Conservation (phyloP, 305 asterid genomes). For the Solanum hybrid region DNA sequence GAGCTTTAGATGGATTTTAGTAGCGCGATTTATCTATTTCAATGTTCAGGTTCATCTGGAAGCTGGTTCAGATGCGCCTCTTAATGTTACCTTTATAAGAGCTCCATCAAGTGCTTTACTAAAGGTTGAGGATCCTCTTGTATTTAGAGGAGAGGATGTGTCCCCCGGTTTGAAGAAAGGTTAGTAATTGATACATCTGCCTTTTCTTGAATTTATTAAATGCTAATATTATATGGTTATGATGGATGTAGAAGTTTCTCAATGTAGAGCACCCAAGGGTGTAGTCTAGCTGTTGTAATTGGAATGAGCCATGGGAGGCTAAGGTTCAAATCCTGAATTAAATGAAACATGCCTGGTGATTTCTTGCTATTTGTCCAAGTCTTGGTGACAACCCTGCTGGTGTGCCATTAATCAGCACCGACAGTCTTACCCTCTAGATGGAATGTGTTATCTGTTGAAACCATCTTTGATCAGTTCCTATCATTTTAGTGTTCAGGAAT, state of each 20-base stretch:
- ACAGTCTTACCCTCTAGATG: not conserved
- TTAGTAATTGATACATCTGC: constrained; percentile 6
- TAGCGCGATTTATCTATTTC: constrained; percentile 3
- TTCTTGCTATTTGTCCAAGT: not conserved
- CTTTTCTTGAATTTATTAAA: not conserved
- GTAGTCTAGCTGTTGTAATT: not conserved
- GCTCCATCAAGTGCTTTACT: constrained; percentile 78
- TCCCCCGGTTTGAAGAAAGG: constrained; percentile 93
- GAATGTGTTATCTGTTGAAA: not conserved
- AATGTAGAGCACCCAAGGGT: not conserved
- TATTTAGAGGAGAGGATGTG: constrained; percentile 75
- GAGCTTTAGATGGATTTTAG: not conserved
- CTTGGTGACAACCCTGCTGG: not conserved
- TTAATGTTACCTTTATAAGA: constrained; percentile 79
- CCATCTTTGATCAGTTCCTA: not conserved
- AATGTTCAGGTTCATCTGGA: constrained; percentile 74
- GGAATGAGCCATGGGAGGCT: not conserved
- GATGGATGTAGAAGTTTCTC: not conserved
- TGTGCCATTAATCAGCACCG: not conserved
- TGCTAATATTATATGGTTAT: not conserved
- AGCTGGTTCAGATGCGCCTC: constrained; percentile 69
- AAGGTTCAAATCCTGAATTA: not conserved
- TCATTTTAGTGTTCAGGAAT: not conserved
- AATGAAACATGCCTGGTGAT: not conserved
- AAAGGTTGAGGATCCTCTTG: constrained; percentile 78